These are phyloP conservation scores for Cytospora paraplurivora DNA, from an alignment of 2,329 filamentous ascomycete genomes.

Conservation along the genomic window DNA sequence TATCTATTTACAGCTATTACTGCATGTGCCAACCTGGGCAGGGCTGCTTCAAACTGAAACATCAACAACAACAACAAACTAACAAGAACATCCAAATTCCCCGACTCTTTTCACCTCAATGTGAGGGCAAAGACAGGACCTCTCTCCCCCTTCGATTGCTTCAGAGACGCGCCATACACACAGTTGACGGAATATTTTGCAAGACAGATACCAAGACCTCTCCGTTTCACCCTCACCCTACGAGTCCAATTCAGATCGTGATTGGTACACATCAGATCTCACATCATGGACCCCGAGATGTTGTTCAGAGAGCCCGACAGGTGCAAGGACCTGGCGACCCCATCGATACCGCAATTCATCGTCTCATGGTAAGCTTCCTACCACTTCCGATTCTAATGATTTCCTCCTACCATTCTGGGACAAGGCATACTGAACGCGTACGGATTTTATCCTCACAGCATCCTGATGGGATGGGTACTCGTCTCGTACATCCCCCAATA, in stretches of 20 bases:
- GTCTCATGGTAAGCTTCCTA: not conserved
- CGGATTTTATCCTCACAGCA: not conserved
- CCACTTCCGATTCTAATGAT: not conserved
- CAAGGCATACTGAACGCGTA: not conserved
- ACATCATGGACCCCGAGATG: not conserved
- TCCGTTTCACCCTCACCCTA: not conserved
- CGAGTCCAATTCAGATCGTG: not conserved
- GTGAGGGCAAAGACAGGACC: not conserved
- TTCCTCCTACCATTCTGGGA: not conserved
- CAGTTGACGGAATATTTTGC: not conserved
- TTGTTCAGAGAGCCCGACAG: not conserved
- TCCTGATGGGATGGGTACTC: constrained; percentile 10
- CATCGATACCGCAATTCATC: constrained; percentile 2
- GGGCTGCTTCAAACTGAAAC: not conserved
- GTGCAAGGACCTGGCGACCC: not conserved
- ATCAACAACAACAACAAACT: not conserved
- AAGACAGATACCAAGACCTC: no score
- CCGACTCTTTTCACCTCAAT: not conserved
- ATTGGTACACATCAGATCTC: no score
- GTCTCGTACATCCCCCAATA: constrained; percentile 9
- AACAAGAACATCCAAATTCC: not conserved
- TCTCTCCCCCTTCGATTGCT: no score
- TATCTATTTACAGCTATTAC: no score
- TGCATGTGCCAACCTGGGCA: no score
- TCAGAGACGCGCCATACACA: not conserved